Percentiles rank a stretch among this genome's conserved stretches.
Conservation (phyloP, 2,329 filamentous ascomycete species). For the Fusarium brachygibbosum region DNA sequence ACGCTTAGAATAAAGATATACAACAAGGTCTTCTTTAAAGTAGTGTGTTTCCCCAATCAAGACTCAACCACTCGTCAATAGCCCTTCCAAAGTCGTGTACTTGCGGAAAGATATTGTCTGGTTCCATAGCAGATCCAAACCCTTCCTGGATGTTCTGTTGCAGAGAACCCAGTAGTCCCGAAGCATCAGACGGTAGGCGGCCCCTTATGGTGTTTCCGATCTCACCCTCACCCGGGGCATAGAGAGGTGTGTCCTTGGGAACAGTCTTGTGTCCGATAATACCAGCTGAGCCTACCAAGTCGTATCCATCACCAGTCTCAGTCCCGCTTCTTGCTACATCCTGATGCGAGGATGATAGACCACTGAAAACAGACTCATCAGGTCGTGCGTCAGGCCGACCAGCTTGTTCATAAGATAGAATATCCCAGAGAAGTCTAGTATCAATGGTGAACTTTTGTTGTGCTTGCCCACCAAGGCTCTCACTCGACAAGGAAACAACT, state of each 20-base stretch:
- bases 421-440: conserved; percentile 2
- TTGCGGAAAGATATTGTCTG: neutral
- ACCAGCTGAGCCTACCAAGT: neutral
- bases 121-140: neutral
- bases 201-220: too few species aligned
- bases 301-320: too few species aligned
- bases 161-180: too few species aligned
- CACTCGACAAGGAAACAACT: fast-evolving
- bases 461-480: fast-evolving
- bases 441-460: conserved; percentile 1
- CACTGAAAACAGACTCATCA: neutral
- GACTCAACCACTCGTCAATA: conserved; percentile 8
- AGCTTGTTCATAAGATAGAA: neutral
- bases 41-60: conserved; percentile 3
- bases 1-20: too few species aligned
- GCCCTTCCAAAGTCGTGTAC: conserved; percentile 2
- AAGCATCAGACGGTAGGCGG: too few species aligned
- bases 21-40: neutral
- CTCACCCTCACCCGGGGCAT: neutral
- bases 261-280: conserved; percentile 7
- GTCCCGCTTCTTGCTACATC: neutral
- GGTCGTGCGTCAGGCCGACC: neutral
- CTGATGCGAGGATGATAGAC: neutral
- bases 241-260: conserved; percentile 1
- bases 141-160: conserved; percentile 4